These are phyloP conservation scores for Lobosporangium transversale DNA, from an alignment of 192 early-diverging fungal species.

Conservation along the genomic window DNA sequence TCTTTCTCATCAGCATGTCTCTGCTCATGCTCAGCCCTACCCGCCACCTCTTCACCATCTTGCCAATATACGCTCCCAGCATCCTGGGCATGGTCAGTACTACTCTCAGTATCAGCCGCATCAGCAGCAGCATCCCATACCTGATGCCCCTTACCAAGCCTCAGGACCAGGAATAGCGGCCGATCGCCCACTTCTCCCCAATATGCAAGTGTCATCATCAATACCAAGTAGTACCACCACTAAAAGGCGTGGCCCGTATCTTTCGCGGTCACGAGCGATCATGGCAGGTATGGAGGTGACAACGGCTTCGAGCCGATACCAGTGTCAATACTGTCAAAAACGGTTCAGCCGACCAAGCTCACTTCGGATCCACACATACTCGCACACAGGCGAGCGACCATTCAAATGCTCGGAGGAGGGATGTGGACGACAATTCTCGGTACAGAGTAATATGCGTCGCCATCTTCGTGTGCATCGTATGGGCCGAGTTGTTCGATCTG, in stretches of 20 bases:
- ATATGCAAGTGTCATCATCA: no score
- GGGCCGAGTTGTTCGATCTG: constrained; percentile 40
- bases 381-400: constrained; percentile 83
- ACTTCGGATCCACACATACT: constrained; percentile 72
- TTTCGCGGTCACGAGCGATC: constrained; percentile 27
- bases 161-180: no score
- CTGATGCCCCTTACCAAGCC: no score
- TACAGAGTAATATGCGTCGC: constrained; percentile 80
- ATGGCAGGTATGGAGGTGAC: constrained; percentile 29
- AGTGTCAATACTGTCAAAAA: constrained; percentile 70
- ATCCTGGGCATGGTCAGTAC: not conserved
- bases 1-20: not conserved
- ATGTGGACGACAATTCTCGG: constrained; percentile 75
- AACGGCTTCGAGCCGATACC: constrained; percentile 59
- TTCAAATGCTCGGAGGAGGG: constrained; percentile 69
- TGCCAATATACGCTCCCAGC: not conserved
- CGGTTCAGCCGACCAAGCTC: constrained; percentile 77
- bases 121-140: constrained; percentile 1
- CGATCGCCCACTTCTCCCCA: no score
- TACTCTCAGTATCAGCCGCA: not conserved
- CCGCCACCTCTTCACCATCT: constrained; percentile 1
- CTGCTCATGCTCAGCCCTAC: not conserved
- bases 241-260: constrained; percentile 31
- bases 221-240: no score
- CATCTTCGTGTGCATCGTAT: constrained; percentile 68